Evolutionary conservation across 169 alveolate genomes (phyloP).

Genomic region (Plasmodium cynomolgi): DNA sequence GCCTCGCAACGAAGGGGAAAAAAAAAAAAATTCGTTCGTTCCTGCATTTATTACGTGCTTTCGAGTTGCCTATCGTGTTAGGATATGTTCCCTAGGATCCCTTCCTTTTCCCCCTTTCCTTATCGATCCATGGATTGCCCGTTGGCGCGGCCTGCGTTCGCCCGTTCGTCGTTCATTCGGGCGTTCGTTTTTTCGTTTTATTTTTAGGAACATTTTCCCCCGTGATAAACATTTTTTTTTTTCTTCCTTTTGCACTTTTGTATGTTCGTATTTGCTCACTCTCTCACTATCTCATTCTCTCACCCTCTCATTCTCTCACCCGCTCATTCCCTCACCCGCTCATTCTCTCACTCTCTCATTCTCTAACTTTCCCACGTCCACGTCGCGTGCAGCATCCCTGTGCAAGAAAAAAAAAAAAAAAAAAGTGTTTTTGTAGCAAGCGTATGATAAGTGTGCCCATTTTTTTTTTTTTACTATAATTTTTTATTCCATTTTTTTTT

Average conservation of each 20-base stretch:
- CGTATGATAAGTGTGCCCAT: neutral
- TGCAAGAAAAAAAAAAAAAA: neutral
- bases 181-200: neutral
- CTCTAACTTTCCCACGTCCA: neutral
- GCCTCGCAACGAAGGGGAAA: neutral
- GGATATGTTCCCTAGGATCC: neutral
- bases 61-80: neutral
- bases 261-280: neutral
- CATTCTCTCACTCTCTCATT: neutral
- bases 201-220: neutral
- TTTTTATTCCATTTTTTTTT: neutral
- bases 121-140: neutral
- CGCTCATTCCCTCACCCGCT: neutral
- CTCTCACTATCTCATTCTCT: neutral
- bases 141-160: neutral
- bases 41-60: neutral
- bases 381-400: neutral
- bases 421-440: neutral
- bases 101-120: neutral
- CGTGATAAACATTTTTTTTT: neutral
- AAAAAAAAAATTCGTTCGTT: neutral
- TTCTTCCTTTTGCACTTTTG: neutral
- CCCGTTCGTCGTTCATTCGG: neutral
- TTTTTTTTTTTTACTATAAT: neutral
- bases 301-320: neutral